Evolutionary conservation across 2,329 filamentous ascomycete genomes (phyloP), one percentile per base, ranked within the genome.

Genomic region (Colletotrichum horii): DNA sequence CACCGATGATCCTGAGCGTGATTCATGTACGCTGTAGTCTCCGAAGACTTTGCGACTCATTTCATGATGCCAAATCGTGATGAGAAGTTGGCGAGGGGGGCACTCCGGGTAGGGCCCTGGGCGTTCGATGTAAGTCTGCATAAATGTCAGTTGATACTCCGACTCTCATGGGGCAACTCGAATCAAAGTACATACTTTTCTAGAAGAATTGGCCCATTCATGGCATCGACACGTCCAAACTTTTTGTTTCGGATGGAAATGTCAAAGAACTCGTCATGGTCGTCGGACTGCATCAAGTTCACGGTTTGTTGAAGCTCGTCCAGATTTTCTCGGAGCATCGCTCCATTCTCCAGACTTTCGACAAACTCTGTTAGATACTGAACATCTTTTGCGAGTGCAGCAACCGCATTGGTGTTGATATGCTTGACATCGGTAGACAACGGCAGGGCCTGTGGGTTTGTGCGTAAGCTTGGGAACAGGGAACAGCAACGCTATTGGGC

Each of bases 241-340:
- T 98, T 97, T 86, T 94, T 96, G 85, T 98, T 98, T 68, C 96
- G 89, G 16, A 94, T 94, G 7, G 94, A 94, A 66, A 97, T 94
- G 82, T 99, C 97, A 83, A 97, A 99, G 84, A 98, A 99, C 83
- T 98, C 96, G 78, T 98, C 96, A n/a, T 95, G 92, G 80, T 98
- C 98, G 55, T 98, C 95, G 2, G 91, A 91, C 81, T 95, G 93
- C 90, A 99, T 94, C 30, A 99, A 89, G 75, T 94, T 92, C 62
- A 98, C 94, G 2, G 97, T 98, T 87, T 99, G 97, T 79, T 96
- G 93, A 43, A 99, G 88, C 85, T 98, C 97, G 80, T 98, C 96
- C 52, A 99, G 87, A 79, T 97, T 97, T 81, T 97, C 94, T 77
- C 94, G 91, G 24, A 99, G 88, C 85, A 98, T 96, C n/a, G 93